phyloP scores from a whole-genome alignment of 1,284 basidiomycete species.

The Melampsora occidentalis region DNA sequence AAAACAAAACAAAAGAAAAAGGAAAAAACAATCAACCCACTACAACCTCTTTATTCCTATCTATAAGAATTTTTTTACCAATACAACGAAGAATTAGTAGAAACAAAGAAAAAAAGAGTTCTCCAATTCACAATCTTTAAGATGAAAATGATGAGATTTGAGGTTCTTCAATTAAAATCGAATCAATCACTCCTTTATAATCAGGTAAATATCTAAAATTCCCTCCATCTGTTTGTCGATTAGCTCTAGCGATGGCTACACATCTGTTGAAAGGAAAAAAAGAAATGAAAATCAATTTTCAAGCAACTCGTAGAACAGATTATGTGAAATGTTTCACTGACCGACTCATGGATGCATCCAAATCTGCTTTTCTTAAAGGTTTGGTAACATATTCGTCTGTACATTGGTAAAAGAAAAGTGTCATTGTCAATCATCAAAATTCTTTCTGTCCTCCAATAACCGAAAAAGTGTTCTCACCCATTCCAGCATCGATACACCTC shows the following conservation, averaged over 20 bases:
- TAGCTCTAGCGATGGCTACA: constrained; percentile 39
- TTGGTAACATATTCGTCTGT: constrained; percentile 59
- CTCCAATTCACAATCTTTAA: too few species aligned
- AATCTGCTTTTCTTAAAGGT: constrained; percentile 53
- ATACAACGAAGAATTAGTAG: too few species aligned
- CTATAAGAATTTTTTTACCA: too few species aligned
- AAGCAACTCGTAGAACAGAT: background rate
- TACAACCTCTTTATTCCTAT: too few species aligned
- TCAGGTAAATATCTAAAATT: constrained; percentile 28
- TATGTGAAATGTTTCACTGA: too few species aligned
- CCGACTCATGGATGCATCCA: constrained; percentile 47
- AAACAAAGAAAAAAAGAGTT: too few species aligned
- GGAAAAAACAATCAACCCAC: too few species aligned
- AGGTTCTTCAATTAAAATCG: background rate
- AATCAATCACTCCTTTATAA: constrained; percentile 28
- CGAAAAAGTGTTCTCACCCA: constrained; percentile 56
- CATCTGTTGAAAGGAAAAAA: constrained; percentile 6
- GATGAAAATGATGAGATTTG: constrained; percentile 4
- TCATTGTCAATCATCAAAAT: too few species aligned
- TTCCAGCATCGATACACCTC: constrained; percentile 84
- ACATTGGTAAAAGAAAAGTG: background rate
- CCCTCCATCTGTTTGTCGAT: constrained; percentile 19
- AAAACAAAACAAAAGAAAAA: too few species aligned
- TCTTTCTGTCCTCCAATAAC: background rate
- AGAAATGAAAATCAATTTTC: background rate